phyloP scores from a whole-genome alignment of 148 eudicot species.

The Tetragonia tetragonoides region DNA sequence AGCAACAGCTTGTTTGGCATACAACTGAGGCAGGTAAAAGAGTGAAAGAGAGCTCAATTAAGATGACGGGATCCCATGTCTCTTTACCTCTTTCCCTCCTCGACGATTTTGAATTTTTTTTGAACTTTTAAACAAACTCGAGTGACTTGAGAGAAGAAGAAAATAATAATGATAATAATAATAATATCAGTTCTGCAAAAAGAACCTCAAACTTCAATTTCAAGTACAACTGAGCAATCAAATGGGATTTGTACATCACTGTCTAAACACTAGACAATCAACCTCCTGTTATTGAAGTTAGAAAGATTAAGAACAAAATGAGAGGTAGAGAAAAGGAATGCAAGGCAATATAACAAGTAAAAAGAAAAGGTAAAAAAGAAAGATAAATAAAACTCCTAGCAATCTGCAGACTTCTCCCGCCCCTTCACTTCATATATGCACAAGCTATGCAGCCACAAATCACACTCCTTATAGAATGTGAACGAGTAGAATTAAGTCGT shows the following conservation, averaged over 20 bases:
- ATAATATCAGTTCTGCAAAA: not conserved
- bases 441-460: constrained; percentile 26
- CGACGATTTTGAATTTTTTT: not conserved
- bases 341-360: constrained; percentile 2
- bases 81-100: not conserved
- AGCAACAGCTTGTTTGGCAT: not conserved
- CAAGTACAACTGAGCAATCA: constrained; percentile 32
- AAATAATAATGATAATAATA: not conserved
- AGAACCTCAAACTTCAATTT: constrained; percentile 14
- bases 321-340: not conserved
- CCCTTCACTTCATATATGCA: constrained; percentile 25
- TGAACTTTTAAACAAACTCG: not conserved
- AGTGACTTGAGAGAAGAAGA: too few species aligned
- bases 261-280: constrained; percentile 23
- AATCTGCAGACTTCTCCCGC: constrained; percentile 32
- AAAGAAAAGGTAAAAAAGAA: not conserved
- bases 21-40: not conserved
- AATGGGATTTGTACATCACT: constrained; percentile 42
- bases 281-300: constrained; percentile 31
- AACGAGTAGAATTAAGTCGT: not conserved
- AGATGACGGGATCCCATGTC: not conserved
- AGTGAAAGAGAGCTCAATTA: not conserved
- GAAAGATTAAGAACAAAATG: constrained; percentile 3
- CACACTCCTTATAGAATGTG: constrained; percentile 1
- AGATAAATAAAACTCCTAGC: constrained; percentile 25